Evolutionary conservation across 2,329 filamentous ascomycete species (phyloP), one percentile per base, ranked within the genome.

Genomic region (Penicillium psychrosexuale): DNA sequence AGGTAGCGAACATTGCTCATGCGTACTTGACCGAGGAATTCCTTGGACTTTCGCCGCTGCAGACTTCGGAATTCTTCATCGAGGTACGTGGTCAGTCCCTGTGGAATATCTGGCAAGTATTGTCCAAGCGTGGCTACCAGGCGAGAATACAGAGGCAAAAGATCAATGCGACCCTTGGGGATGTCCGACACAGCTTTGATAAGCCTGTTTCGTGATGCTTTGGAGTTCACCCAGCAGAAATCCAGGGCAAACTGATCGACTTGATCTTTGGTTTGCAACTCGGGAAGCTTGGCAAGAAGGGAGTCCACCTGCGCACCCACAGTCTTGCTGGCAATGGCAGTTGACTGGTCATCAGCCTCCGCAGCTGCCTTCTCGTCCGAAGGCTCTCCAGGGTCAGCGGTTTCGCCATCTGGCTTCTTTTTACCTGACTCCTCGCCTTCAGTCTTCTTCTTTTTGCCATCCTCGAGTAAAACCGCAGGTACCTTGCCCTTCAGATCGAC

Each of bases 181-280:
- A 97, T 88, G 62, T 99, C 94, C 44, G 95, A 93, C 43, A 99
- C 79, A 30, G 91, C 90, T 73, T 97, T 97, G 70, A 97, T 82
- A 2, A 99, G 82, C 46, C 94, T 85, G 71, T 99, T 99, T 31
- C 95, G 86, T 0, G 95, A 99, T 9, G 94, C 94, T 70, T 99
- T 99, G 1, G 94, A 99, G 72, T 99, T 99, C 56, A 99, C 80
- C 68, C 97, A 99, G 75, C 94, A 97, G 69, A 99, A 99, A 68
- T 97, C 93, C 58, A 97, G 88, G 8, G 95, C 94, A 44, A 90
- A 86, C 71, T 97, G 88, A 68, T 99, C 94, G 51, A 97, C 90
- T 47, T 86, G 80, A 47, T 99, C 95, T 69, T 97, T 97, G 67
- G 84, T 93, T 36, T 90, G 93, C 49, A 99, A 78, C 58, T 97